phyloP scores from a whole-genome alignment of 2,329 filamentous ascomycete species.

The Elsinoe batatas region DNA sequence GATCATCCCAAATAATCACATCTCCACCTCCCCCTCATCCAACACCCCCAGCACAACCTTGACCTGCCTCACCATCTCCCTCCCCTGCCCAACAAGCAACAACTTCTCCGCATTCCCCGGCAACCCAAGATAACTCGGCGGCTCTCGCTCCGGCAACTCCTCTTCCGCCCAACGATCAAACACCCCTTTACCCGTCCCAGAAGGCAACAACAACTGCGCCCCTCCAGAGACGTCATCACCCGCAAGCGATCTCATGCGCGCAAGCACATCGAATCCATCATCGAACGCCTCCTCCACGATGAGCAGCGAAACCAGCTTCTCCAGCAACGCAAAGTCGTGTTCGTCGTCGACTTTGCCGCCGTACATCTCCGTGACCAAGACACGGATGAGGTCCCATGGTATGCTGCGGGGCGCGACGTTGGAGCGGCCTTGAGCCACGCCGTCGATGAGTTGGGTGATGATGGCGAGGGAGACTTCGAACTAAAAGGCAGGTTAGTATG shows the following conservation, averaged over 20 bases:
- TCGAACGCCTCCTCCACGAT: slow-evolving; percentile 87
- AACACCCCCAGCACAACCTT: slow-evolving; percentile 76
- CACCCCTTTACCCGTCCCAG: slow-evolving; percentile 70
- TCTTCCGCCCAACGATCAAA: slow-evolving; percentile 82
- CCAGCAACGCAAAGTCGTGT: slow-evolving; percentile 66
- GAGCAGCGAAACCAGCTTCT: slow-evolving; percentile 62
- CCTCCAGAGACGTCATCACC: slow-evolving; percentile 42
- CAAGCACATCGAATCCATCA: slow-evolving; percentile 53
- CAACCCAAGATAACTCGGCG: slow-evolving; percentile 85
- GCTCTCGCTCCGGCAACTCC: slow-evolving; percentile 83
- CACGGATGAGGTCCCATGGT: slow-evolving; percentile 92
- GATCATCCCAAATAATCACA: slow-evolving; percentile 30
- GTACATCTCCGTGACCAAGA: slow-evolving; percentile 86
- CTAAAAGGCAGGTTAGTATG: slow-evolving; percentile 38
- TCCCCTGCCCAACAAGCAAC: slow-evolving; percentile 76
- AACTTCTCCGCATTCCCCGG: slow-evolving; percentile 96
- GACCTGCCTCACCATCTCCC: slow-evolving; percentile 73
- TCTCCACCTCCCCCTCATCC: slow-evolving; percentile 87
- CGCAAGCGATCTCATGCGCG: slow-evolving; percentile 52
- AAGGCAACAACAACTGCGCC: slow-evolving; percentile 58
- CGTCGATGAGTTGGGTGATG: slow-evolving; percentile 88
- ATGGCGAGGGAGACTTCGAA: slow-evolving; percentile 97
- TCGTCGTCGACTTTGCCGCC: slow-evolving; percentile 95
- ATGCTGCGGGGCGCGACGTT: slow-evolving; percentile 91
- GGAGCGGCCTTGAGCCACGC: slow-evolving; percentile 69